Evolutionary conservation across 345 rosid species (phyloP).

Genomic region (Toxicodendron radicans): DNA sequence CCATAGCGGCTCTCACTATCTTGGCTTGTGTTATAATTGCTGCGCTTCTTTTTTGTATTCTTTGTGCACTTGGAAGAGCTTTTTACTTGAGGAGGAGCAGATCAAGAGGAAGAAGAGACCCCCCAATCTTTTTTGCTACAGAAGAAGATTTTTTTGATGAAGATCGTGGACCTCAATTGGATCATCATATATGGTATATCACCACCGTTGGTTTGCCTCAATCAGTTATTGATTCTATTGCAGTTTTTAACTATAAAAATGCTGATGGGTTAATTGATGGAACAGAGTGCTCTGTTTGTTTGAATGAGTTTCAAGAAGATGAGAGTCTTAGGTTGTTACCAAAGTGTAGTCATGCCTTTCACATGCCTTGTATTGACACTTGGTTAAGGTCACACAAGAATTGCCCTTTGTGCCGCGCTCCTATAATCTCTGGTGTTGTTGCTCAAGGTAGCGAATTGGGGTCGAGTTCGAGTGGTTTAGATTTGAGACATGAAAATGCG

Average conservation of each 20-base stretch:
- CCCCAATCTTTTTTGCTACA: slow-evolving; percentile 26
- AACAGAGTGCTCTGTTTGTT: slow-evolving; percentile 86
- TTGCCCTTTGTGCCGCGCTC: slow-evolving; percentile 84
- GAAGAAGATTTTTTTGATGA: slow-evolving; percentile 37
- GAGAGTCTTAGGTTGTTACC: slow-evolving; percentile 69
- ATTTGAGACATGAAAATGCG: slow-evolving; percentile 18
- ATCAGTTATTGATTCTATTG: slow-evolving; percentile 54
- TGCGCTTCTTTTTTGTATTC: slow-evolving; percentile 27
- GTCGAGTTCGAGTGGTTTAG: slow-evolving; percentile 21
- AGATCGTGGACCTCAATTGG: slow-evolving; percentile 31
- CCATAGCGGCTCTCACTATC: slow-evolving; percentile 6
- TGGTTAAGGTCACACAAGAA: slow-evolving; percentile 81
- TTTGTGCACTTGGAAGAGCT: slow-evolving; percentile 10
- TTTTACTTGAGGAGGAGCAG: slow-evolving; percentile 24
- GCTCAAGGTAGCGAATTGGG: slow-evolving; percentile 14
- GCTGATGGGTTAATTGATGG: slow-evolving; percentile 56
- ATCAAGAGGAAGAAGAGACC: slow-evolving; percentile 18
- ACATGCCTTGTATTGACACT: slow-evolving; percentile 70
- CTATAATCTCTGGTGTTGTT: slow-evolving; percentile 33
- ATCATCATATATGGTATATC: slow-evolving; percentile 68
- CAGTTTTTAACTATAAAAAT: slow-evolving; percentile 51
- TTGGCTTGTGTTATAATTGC: slow-evolving; percentile 16
- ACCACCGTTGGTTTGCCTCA: slow-evolving; percentile 61
- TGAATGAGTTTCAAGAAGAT: slow-evolving; percentile 65
- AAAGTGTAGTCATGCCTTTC: slow-evolving; percentile 85